phyloP scores from a whole-genome alignment of 768 basidiomycete species.

The Lactarius trivialis region DNA sequence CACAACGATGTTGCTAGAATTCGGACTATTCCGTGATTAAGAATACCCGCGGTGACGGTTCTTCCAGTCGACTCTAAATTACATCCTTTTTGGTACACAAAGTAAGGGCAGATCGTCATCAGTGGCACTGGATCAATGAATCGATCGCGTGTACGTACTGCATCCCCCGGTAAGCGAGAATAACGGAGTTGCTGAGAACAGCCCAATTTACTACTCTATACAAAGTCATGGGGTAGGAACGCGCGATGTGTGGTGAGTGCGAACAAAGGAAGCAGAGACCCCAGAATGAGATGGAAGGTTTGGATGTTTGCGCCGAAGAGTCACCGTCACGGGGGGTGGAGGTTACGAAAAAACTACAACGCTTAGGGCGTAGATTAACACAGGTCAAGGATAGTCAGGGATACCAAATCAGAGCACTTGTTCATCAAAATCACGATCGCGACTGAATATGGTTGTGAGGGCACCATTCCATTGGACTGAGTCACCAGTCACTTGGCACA shows the following conservation, averaged over 20 bases:
- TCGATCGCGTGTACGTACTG: neutral
- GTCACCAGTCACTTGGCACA: neutral
- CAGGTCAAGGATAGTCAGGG: neutral
- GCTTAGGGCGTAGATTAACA: conserved; percentile 1
- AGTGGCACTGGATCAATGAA: neutral
- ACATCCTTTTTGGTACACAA: conserved; percentile 1
- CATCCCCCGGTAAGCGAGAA: neutral
- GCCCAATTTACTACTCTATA: neutral
- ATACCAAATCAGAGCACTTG: no score
- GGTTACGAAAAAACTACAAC: neutral
- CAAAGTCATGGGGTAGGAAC: neutral
- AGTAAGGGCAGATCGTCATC: neutral
- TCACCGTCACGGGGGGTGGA: neutral
- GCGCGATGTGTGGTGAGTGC: neutral
- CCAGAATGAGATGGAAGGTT: neutral
- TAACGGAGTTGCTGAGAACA: neutral
- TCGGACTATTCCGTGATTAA: neutral
- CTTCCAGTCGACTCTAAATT: conserved; percentile 7
- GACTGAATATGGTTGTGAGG: neutral
- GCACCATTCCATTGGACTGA: neutral
- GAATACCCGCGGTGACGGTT: neutral
- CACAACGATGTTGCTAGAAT: neutral
- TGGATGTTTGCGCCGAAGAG: neutral
- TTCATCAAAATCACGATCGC: neutral
- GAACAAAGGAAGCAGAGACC: neutral